phyloP scores from a whole-genome alignment of 148 eudicot genomes.

The Simmondsia chinensis region DNA sequence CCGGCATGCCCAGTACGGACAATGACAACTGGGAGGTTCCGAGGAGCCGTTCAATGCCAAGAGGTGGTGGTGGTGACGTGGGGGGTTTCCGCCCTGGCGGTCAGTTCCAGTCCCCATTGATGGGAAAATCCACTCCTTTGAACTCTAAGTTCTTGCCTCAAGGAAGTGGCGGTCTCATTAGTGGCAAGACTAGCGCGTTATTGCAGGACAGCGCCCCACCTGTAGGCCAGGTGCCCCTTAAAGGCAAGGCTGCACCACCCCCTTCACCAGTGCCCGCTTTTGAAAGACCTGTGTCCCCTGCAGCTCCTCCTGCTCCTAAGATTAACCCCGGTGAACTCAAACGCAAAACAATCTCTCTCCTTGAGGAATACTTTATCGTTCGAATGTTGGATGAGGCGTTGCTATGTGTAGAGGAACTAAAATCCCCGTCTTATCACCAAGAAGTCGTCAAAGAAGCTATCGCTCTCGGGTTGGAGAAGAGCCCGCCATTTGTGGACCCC shows the following conservation, averaged over 20 bases:
- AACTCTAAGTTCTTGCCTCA: conserved; percentile 70
- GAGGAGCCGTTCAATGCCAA: conserved; percentile 53
- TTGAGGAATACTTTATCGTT: conserved; percentile 75
- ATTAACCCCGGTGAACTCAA: conserved; percentile 33
- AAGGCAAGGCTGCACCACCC: conserved; percentile 13
- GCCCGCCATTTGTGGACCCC: conserved; percentile 62
- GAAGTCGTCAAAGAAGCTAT: conserved; percentile 80
- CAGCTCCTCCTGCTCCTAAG: conserved; percentile 11
- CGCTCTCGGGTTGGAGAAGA: conserved; percentile 63
- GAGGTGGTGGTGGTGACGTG: conserved; percentile 32
- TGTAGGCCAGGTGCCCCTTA: conserved; percentile 2
- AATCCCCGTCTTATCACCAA: conserved; percentile 53
- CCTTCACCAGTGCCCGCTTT: conserved; percentile 12
- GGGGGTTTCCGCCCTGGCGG: conserved; percentile 17
- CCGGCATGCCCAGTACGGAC: conserved; percentile 64
- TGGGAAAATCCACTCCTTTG: conserved; percentile 36
- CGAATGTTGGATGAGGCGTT: conserved; percentile 69
- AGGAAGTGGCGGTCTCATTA: conserved; percentile 46
- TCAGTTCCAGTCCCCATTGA: conserved; percentile 41
- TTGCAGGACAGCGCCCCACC: conserved; percentile 66
- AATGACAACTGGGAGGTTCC: conserved; percentile 88
- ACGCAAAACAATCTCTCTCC: conserved; percentile 50
- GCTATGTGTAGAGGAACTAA: conserved; percentile 66
- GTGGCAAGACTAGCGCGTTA: conserved; percentile 67
- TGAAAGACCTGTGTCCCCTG: conserved; percentile 16